Conservation (phyloP, 495 filamentous ascomycete genomes). For the Podospora appendiculata region DNA sequence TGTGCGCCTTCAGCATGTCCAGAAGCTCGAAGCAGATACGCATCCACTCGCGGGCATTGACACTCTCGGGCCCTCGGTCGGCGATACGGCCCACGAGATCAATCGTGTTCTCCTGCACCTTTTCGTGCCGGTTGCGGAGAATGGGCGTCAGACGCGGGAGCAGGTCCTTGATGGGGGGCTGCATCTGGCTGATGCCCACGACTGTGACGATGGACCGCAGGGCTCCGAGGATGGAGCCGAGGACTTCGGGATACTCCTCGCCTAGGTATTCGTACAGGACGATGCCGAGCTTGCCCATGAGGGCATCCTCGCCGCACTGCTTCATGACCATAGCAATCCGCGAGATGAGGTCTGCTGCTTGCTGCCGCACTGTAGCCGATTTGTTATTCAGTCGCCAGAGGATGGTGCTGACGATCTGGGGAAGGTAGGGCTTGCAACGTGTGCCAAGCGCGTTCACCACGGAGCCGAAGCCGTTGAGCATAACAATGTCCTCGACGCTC, state of each 20-base stretch:
- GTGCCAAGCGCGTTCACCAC: slow-evolving; percentile 93
- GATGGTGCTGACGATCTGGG: slow-evolving; percentile 93
- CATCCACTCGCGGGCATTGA: slow-evolving; percentile 99
- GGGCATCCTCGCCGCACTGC: slow-evolving; percentile 89
- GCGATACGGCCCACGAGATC: slow-evolving; percentile 98
- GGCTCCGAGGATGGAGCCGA: slow-evolving; percentile 93
- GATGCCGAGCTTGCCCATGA: slow-evolving; percentile 92
- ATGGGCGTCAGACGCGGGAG: slow-evolving; percentile 94
- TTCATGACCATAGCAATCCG: slow-evolving; percentile 98
- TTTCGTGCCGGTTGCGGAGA: slow-evolving; percentile 96
- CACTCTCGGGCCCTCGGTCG: slow-evolving; percentile 89
- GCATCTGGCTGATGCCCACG: slow-evolving; percentile 97
- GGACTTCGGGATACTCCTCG: slow-evolving; percentile 97
- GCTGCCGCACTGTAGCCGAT: slow-evolving; percentile 88
- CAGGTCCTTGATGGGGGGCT: slow-evolving; percentile 95
- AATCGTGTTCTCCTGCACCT: slow-evolving; percentile 99
- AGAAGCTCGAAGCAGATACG: slow-evolving; percentile 98
- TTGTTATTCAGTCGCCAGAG: slow-evolving; percentile 99
- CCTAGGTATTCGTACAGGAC: slow-evolving; percentile 99
- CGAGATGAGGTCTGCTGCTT: slow-evolving; percentile 93
- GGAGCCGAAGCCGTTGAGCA: slow-evolving; percentile 98
- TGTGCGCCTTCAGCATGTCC: slow-evolving; percentile 99
- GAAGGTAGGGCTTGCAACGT: slow-evolving; percentile 91
- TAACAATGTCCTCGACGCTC: slow-evolving; percentile 89
- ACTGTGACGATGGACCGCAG: slow-evolving; percentile 95